These are phyloP conservation scores for Tulasnella sp. DNA, from an alignment of 768 basidiomycete genomes.

Conservation along the genomic window DNA sequence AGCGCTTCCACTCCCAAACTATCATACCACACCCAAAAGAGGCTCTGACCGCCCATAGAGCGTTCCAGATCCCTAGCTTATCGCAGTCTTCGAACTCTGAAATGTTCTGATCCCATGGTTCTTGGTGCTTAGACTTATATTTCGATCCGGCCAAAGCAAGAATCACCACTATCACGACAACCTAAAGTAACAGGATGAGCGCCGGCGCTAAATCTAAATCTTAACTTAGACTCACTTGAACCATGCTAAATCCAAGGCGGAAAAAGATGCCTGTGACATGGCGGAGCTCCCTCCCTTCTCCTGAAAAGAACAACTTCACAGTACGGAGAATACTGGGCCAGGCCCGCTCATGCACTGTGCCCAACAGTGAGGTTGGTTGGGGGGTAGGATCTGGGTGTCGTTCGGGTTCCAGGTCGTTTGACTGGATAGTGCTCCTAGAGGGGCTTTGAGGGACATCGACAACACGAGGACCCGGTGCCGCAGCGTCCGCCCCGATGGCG, in stretches of 20 bases:
- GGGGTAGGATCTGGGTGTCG: neutral
- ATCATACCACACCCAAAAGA: neutral
- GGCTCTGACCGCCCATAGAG: constrained; percentile 26
- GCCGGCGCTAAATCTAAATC: neutral
- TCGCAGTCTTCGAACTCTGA: constrained; percentile 34
- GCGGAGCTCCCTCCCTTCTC: constrained; percentile 11
- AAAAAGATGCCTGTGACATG: neutral
- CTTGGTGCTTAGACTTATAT: constrained; percentile 10
- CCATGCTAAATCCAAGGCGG: neutral
- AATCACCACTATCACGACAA: constrained; percentile 10
- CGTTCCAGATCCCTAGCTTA: constrained; percentile 25
- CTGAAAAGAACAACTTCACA: neutral
- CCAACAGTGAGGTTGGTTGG: neutral
- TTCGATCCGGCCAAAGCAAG: constrained; percentile 4
- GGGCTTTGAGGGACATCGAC: too few species aligned
- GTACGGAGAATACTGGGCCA: neutral
- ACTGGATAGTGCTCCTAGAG: too few species aligned
- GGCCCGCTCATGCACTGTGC: too few species aligned
- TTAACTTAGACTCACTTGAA: neutral
- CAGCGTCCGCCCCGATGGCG: neutral
- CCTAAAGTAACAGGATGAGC: neutral
- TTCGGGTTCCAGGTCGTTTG: neutral
- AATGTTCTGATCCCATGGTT: neutral
- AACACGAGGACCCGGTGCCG: too few species aligned
- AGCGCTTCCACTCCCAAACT: constrained; percentile 17